Conservation (phyloP, 495 filamentous ascomycete genomes). For the Sordaria brevicollis region DNA sequence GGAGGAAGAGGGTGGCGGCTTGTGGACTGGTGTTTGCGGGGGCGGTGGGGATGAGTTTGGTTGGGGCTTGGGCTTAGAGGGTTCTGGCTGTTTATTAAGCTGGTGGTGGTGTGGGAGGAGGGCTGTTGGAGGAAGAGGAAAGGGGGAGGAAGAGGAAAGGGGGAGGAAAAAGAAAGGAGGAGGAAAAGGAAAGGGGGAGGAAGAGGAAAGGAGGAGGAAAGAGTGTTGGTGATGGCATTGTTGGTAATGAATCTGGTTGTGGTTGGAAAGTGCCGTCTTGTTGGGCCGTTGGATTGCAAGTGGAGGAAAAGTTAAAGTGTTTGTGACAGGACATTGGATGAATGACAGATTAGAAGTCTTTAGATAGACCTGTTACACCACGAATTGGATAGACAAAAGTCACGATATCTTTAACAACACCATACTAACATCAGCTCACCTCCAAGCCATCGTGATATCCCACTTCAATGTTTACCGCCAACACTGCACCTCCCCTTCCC, state of each 20-base stretch:
- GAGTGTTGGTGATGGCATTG: background rate
- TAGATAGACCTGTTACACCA: background rate
- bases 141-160: background rate
- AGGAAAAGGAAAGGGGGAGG: background rate
- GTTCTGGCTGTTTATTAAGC: background rate
- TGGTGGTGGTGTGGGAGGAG: background rate
- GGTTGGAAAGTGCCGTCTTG: background rate
- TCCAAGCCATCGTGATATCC: background rate
- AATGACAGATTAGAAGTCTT: background rate
- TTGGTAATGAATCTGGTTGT: background rate
- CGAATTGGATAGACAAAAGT: background rate
- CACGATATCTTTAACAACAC: background rate
- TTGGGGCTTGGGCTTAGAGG: constrained; percentile 73
- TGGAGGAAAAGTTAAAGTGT: background rate
- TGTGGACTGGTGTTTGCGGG: constrained; percentile 68
- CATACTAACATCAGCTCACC: background rate
- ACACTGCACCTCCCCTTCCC: background rate
- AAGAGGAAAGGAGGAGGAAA: background rate
- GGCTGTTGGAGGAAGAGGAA: background rate
- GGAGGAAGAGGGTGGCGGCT: constrained; percentile 59
- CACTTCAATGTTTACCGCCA: background rate
- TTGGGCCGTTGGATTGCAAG: background rate
- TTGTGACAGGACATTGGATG: background rate
- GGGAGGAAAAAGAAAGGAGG: background rate
- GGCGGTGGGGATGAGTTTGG: constrained; percentile 72